These are phyloP conservation scores for Beta corolliflora DNA, from an alignment of 179 eudicot genomes.

Conservation along the genomic window DNA sequence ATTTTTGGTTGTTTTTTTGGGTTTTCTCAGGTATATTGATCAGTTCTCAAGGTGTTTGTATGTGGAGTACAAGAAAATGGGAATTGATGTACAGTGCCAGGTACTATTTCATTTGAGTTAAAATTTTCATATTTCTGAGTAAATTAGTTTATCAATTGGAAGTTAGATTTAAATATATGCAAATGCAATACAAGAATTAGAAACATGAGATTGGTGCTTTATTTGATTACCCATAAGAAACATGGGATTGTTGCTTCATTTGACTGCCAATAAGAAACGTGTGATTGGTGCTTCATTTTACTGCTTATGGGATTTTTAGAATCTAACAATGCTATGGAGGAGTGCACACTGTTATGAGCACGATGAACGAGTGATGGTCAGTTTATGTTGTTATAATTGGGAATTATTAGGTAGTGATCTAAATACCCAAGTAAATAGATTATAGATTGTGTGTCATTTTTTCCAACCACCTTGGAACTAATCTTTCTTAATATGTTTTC, in stretches of 20 bases:
- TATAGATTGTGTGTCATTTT: background rate
- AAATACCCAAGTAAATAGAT: background rate
- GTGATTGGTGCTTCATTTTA: slow-evolving; percentile 1
- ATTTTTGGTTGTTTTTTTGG: slow-evolving; percentile 6
- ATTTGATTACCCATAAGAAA: background rate
- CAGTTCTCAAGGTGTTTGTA: slow-evolving; percentile 83
- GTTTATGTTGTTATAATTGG: background rate
- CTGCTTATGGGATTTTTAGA: background rate
- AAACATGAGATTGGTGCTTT: background rate
- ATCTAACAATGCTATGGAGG: background rate
- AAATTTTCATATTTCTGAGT: background rate
- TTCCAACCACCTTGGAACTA: slow-evolving; percentile 10
- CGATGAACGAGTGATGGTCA: background rate
- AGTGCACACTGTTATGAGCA: slow-evolving; percentile 14
- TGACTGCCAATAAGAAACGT: background rate
- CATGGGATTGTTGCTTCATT: background rate
- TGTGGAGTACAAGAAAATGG: slow-evolving; percentile 89
- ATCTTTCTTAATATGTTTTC: background rate
- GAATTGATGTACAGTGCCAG: slow-evolving; percentile 98
- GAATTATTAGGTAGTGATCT: background rate
- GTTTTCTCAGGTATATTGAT: slow-evolving; percentile 68
- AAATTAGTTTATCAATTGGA: background rate
- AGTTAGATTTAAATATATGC: background rate
- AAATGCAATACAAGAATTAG: background rate
- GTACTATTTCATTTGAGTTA: slow-evolving; percentile 32